A percentile compares a stretch with the other conserved stretches of the same genome.
These are phyloP conservation scores for Schizochytrium sp. DNA, from an alignment of 108 stramenopile species.

Conservation along the genomic window DNA sequence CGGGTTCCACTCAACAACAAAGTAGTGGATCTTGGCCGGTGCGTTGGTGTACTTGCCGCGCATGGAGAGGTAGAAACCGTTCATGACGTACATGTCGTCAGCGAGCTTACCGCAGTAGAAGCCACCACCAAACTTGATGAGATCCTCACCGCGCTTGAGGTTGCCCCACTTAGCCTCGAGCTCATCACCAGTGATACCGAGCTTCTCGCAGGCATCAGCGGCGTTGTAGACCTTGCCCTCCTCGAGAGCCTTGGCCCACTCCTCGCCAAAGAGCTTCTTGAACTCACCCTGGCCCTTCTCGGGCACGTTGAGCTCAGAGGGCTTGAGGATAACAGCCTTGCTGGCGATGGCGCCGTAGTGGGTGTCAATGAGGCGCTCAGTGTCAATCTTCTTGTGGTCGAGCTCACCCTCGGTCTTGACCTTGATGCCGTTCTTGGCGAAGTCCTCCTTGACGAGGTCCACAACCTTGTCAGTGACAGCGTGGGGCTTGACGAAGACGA, in stretches of 20 bases:
- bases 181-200: conserved; percentile 80
- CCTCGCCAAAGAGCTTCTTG: conserved; percentile 85
- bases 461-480: conserved; percentile 85
- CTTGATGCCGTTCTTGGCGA: conserved; percentile 76
- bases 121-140: conserved; percentile 93
- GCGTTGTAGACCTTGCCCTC: conserved; percentile 86
- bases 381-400: conserved; percentile 83
- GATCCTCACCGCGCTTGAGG: conserved; percentile 72
- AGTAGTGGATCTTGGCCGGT: conserved; percentile 84
- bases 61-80: conserved; percentile 93
- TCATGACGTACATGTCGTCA: conserved; percentile 85
- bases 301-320: conserved; percentile 88
- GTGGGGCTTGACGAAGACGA: conserved; percentile 95
- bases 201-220: conserved; percentile 87
- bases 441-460: conserved; percentile 77
- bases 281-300: conserved; percentile 79
- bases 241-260: conserved; percentile 83
- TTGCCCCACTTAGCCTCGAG: conserved; percentile 83
- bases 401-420: conserved; percentile 84
- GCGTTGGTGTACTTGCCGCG: conserved; percentile 86
- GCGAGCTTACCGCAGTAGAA: conserved; percentile 87
- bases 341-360: conserved; percentile 94
- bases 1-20: conserved; percentile 87
- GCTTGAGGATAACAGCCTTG: conserved; percentile 88
- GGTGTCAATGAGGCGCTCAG: conserved; percentile 89